These are phyloP conservation scores for Fomitopsis palustris DNA, from an alignment of 1,284 basidiomycete genomes.

Conservation along the genomic window DNA sequence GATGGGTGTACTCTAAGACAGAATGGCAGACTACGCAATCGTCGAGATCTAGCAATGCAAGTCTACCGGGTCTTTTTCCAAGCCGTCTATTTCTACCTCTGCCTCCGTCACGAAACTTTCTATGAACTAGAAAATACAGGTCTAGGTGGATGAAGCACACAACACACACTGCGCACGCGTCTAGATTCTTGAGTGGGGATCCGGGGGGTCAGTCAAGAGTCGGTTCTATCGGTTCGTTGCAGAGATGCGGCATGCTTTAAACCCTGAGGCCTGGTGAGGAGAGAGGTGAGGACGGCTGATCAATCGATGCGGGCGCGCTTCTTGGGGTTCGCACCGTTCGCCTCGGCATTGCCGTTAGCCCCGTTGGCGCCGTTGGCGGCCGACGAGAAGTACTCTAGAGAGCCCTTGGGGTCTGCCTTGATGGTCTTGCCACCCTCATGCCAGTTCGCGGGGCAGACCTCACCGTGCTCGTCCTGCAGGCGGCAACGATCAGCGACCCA, in stretches of 20 bases:
- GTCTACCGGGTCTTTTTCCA: background rate
- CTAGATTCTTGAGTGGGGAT: background rate
- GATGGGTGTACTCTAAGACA: constrained; percentile 2
- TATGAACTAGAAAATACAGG: constrained; percentile 3
- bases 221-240: background rate
- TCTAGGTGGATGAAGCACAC: constrained; percentile 3
- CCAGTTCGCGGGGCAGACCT: constrained; percentile 92
- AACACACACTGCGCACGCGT: background rate
- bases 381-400: constrained; percentile 71
- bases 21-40: background rate
- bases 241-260: background rate
- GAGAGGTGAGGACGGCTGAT: constrained; percentile 2
- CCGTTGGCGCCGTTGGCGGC: constrained; percentile 25
- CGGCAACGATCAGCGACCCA: background rate
- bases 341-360: constrained; percentile 21
- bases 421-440: constrained; percentile 71
- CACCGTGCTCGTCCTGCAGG: constrained; percentile 75
- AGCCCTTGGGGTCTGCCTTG: constrained; percentile 70
- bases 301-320: constrained; percentile 33
- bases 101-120: background rate
- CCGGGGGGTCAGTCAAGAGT: background rate
- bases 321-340: constrained; percentile 30
- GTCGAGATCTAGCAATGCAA: background rate
- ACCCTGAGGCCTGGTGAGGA: constrained; percentile 2
- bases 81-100: constrained; percentile 1